These are phyloP conservation scores for Neurospora sp. DNA, from an alignment of 495 filamentous ascomycete genomes.

Conservation along the genomic window DNA sequence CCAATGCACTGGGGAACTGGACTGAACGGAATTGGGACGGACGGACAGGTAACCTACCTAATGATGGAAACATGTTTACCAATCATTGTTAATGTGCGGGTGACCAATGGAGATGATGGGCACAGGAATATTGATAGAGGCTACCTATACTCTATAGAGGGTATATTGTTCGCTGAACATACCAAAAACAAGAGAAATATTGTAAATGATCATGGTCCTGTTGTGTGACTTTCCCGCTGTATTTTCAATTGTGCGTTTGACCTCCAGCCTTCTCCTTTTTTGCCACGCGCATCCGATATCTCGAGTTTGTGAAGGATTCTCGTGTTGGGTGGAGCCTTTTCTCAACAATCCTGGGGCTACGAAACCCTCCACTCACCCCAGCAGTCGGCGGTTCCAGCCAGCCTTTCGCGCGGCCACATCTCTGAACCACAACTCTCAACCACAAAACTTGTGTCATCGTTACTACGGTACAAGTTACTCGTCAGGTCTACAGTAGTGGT, in stretches of 20 bases:
- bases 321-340: not conserved
- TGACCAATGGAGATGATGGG: not conserved
- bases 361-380: not conserved
- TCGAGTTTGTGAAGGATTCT: not conserved
- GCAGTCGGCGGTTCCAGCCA: not conserved
- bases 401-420: not conserved
- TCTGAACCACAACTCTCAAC: not conserved
- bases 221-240: no score
- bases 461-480: not conserved
- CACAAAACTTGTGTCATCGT: not conserved
- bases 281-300: not conserved
- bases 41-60: not conserved
- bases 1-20: not conserved
- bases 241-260: no score
- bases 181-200: not conserved
- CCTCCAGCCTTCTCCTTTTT: not conserved
- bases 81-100: not conserved
- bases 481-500: no score
- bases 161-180: not conserved
- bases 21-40: not conserved
- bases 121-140: not conserved
- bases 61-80: not conserved
- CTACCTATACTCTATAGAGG: not conserved
- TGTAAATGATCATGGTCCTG: no score
- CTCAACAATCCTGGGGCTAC: not conserved